Evolutionary conservation across 768 basidiomycete genomes (phyloP).

Genomic region (Hygrophoropsis aurantiaca): DNA sequence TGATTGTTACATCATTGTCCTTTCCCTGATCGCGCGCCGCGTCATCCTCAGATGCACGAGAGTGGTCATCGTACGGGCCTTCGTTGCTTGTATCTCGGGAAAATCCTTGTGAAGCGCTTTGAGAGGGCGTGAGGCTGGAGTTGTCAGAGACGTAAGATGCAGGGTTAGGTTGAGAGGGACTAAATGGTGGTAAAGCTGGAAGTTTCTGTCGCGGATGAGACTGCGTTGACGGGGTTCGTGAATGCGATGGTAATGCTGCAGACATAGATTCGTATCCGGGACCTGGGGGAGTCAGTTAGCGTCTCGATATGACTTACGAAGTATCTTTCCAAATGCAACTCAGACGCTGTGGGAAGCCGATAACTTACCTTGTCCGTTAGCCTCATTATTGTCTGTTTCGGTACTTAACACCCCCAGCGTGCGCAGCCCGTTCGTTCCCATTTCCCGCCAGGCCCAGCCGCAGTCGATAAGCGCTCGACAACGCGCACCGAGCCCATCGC

Average conservation of each 20-base stretch:
- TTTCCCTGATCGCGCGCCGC: constrained; percentile 9
- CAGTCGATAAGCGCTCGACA: constrained; percentile 69
- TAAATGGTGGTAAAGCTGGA: constrained; percentile 10
- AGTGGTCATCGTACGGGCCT: constrained; percentile 16
- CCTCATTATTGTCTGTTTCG: neutral
- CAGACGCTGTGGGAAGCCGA: neutral
- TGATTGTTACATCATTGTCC: constrained; percentile 13
- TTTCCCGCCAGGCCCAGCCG: constrained; percentile 65
- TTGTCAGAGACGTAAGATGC: constrained; percentile 45
- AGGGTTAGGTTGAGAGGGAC: constrained; percentile 13
- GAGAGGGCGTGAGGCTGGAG: constrained; percentile 74
- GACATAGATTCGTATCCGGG: constrained; percentile 1
- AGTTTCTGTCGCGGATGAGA: constrained; percentile 5
- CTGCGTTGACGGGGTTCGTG: constrained; percentile 3
- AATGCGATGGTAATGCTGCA: constrained; percentile 4
- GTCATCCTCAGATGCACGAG: constrained; percentile 1
- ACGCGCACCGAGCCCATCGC: constrained; percentile 61
- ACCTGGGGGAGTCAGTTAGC: no score
- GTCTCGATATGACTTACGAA: no score
- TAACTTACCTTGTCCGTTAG: constrained; percentile 4
- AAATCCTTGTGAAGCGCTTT: constrained; percentile 63
- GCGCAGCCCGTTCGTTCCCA: constrained; percentile 61
- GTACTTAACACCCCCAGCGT: constrained; percentile 17
- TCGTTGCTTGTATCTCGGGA: constrained; percentile 8
- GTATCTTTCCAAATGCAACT: no score